Base-by-base conservation (phyloP, 805 yeast genomes). In the Saturnispora halmiae region DNA sequence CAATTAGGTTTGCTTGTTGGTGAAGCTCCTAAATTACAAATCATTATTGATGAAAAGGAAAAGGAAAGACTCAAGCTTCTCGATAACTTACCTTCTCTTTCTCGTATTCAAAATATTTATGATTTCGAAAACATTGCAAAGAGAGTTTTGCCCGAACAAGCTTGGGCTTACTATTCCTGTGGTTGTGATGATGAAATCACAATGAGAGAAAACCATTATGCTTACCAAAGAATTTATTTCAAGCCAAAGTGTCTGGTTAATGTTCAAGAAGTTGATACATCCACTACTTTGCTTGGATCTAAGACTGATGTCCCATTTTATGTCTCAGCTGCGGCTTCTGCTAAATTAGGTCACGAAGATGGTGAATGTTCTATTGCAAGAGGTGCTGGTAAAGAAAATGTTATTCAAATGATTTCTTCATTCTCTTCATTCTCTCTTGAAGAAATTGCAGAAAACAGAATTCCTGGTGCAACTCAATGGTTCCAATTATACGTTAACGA, bases 131-230 rank as follows among this genome's bases (percentile, higher is more conserved):
- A 74, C 51, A 77, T 90, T 35, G 96, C 96, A 2, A 69, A 85
- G 36, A 73, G 77, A 45, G 80, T 84, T 26, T 66, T 90, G 69
- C 72, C 82, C 20, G 77, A 75, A 41, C 72, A 73, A 22, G 96
- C 92, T 0, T 83, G 96, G 92, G 90, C 90, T 15, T 90, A 90
- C 60, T 88, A 87, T 57, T 81, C 94, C 3, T 76, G 87, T 27
- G 97, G 90, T 10, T 73, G 95, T 16, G 96, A 88, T 60, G 96
- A 88, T 59, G 97, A 88, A 64, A 75, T 88, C 50, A 74, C 95
- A 1, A 56, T 83, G 52, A 73, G 97, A 51, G 95, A 88, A 55
- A 88, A 90, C 64, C 96, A 87, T 58, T 70, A 77, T 40, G 94
- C 95, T 2, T 88, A 75, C 64, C 95, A 84, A 55, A 67, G 95